Conservation (phyloP, 2,329 filamentous ascomycete genomes). For the Ophiostoma sp. region DNA sequence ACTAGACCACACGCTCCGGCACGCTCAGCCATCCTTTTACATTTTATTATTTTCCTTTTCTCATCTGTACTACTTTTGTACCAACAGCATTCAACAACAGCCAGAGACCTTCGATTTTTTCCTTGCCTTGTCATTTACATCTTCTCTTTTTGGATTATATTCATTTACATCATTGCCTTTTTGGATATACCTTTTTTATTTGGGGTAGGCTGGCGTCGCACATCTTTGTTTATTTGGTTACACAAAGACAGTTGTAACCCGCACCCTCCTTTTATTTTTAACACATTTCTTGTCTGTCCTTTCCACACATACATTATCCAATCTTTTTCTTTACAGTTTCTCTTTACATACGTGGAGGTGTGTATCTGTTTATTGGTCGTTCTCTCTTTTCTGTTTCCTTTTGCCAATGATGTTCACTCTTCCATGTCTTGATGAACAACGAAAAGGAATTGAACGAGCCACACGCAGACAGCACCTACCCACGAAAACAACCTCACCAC, state of each 20-base stretch:
- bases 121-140: not conserved
- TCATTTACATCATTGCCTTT: not conserved
- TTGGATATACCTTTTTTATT: not conserved
- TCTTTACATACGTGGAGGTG: not conserved
- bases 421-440: not conserved
- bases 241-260: not conserved
- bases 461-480: constrained; percentile 4
- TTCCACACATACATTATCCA: not conserved
- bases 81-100: constrained; percentile 25
- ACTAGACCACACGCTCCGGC: constrained; percentile 7
- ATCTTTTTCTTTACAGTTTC: not conserved
- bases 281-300: constrained; percentile 14
- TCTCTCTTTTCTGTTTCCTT: not conserved
- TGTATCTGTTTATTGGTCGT: not conserved
- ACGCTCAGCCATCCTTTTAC: not conserved
- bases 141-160: not conserved
- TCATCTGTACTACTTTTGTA: constrained; percentile 22
- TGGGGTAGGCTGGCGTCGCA: not conserved
- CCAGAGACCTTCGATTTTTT: constrained; percentile 19
- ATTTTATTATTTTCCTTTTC: not conserved
- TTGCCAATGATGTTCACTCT: not conserved
- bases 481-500: not conserved
- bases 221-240: not conserved
- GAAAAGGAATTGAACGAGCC: not conserved
- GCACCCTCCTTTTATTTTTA: not conserved